Evolutionary conservation across 306 rosid genomes (phyloP).

Genomic region (Bauhinia variegata): DNA sequence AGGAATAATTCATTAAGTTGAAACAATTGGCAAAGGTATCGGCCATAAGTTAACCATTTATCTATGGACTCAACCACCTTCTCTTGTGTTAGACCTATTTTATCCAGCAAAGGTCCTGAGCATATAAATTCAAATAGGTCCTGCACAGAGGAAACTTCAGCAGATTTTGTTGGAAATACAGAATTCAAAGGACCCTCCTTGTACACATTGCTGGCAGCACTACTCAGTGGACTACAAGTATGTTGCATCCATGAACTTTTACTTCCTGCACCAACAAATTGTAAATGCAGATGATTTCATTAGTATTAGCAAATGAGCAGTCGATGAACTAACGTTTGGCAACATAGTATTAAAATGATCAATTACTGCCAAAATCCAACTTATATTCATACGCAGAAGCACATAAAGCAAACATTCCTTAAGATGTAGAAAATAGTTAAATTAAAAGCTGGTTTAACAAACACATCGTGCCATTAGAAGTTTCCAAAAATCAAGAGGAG

Average conservation of each 20-base stretch:
- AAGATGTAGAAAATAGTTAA: not conserved
- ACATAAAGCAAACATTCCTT: not conserved
- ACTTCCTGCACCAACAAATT: constrained; percentile 55
- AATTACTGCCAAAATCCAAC: not conserved
- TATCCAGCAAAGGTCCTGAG: constrained; percentile 75
- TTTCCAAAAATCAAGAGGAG: not conserved
- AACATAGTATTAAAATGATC: not conserved
- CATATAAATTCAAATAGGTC: constrained; percentile 81
- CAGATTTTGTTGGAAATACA: constrained; percentile 60
- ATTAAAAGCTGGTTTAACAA: not conserved
- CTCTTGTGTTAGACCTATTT: constrained; percentile 60
- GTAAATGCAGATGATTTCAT: not conserved
- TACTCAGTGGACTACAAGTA: constrained; percentile 30
- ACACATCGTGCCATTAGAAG: not conserved
- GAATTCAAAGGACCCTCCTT: constrained; percentile 48
- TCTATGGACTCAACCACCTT: constrained; percentile 74
- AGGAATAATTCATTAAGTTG: constrained; percentile 76
- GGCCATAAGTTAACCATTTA: constrained; percentile 76
- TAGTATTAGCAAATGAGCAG: not conserved
- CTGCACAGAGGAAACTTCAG: constrained; percentile 72
- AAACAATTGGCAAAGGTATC: constrained; percentile 63
- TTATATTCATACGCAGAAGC: not conserved
- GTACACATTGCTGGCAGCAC: constrained; percentile 38
- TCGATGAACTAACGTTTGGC: not conserved
- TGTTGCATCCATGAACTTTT: constrained; percentile 74